These are phyloP conservation scores for Penicillium samsonianum DNA, from an alignment of 495 filamentous ascomycete species.

Conservation along the genomic window DNA sequence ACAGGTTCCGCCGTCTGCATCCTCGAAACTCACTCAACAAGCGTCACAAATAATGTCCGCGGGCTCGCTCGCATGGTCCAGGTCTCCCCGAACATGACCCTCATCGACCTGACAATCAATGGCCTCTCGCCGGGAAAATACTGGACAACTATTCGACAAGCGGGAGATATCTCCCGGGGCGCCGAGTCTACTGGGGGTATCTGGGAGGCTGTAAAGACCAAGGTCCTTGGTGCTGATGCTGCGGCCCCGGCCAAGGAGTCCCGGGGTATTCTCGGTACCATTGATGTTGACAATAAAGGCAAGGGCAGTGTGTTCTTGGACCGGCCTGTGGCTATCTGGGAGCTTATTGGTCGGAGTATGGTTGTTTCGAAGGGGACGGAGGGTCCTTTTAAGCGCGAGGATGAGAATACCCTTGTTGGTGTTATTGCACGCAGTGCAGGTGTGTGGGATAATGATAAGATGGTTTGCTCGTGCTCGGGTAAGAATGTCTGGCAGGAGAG, in stretches of 20 bases:
- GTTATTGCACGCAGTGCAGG: slow-evolving; percentile 94
- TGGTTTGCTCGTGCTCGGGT: slow-evolving; percentile 89
- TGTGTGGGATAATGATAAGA: slow-evolving; percentile 98
- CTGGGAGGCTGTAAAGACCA: slow-evolving; percentile 63
- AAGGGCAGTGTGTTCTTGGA: slow-evolving; percentile 77
- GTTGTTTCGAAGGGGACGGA: slow-evolving; percentile 63
- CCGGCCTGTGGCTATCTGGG: slow-evolving; percentile 83
- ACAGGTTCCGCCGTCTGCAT: slow-evolving; percentile 92
- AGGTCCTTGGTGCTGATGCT: slow-evolving; percentile 47
- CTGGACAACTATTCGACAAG: slow-evolving; percentile 75
- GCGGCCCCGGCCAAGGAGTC: slow-evolving; percentile 36
- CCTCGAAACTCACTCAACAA: slow-evolving; percentile 79
- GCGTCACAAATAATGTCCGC: slow-evolving; percentile 62
- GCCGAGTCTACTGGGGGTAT: slow-evolving; percentile 78
- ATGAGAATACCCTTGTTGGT: slow-evolving; percentile 81
- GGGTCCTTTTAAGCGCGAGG: slow-evolving; percentile 60
- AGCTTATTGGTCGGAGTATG: slow-evolving; percentile 89
- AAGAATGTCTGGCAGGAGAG: slow-evolving; percentile 99
- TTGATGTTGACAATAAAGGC: slow-evolving; percentile 65
- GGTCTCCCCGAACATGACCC: slow-evolving; percentile 69
- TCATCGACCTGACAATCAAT: slow-evolving; percentile 85
- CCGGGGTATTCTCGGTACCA: slow-evolving; percentile 70
- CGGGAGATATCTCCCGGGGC: slow-evolving; percentile 87
- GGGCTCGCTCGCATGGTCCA: slow-evolving; percentile 82
- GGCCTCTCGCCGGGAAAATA: slow-evolving; percentile 83